Evolutionary conservation across 768 basidiomycete genomes (phyloP).

Genomic region (Leucocoprinus sp.): DNA sequence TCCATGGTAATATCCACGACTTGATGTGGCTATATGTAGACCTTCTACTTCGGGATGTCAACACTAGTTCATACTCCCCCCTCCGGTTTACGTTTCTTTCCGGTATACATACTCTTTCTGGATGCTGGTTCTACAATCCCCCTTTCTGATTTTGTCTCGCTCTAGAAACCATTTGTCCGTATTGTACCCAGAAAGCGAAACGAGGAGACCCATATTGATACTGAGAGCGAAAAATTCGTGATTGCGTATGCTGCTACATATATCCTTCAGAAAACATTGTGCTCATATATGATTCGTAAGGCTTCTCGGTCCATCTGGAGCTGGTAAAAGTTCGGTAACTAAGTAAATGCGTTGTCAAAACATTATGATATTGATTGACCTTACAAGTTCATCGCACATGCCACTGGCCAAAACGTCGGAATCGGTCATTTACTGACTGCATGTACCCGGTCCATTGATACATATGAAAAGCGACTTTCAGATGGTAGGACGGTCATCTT

Average conservation of each 20-base stretch:
- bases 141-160: background rate
- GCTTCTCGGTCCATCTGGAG: slow-evolving; percentile 6
- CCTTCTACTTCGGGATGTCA: too few relatives aligned
- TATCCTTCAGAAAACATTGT: background rate
- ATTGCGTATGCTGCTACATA: slow-evolving; percentile 3
- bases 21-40: too few relatives aligned
- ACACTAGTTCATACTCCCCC: too few relatives aligned
- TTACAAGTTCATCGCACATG: slow-evolving; percentile 9
- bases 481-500: slow-evolving; percentile 3
- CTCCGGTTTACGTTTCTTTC: too few relatives aligned
- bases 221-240: background rate
- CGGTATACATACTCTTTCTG: too few relatives aligned
- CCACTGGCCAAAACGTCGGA: slow-evolving; percentile 9
- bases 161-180: background rate
- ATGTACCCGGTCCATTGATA: slow-evolving; percentile 5
- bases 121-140: too few relatives aligned
- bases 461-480: background rate
- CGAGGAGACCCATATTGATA: background rate
- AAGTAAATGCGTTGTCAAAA: background rate
- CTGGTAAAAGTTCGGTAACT: slow-evolving; percentile 8
- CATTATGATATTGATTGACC: background rate
- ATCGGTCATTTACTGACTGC: slow-evolving; percentile 8
- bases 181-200: background rate
- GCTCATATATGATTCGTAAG: background rate
- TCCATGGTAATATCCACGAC: too few relatives aligned